Conservation (phyloP, 1,284 basidiomycete genomes). For the Coniferiporia sulphurascens region DNA sequence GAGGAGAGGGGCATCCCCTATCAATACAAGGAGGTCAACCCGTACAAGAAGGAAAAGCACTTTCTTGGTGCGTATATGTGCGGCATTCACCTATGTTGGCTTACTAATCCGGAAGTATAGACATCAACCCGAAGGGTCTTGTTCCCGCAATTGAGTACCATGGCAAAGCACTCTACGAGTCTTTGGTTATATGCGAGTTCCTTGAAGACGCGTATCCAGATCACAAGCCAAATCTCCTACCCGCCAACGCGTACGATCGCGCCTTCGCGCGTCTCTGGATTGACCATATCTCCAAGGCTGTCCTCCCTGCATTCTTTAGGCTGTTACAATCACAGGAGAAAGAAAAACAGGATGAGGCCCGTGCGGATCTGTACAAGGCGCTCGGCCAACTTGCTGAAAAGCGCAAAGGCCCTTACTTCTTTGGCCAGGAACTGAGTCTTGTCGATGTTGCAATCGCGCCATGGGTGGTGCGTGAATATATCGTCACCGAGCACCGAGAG, state of each 20-base stretch:
- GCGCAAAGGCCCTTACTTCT: conserved; percentile 56
- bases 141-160: conserved; percentile 59
- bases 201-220: conserved; percentile 53
- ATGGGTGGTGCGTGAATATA: conserved; percentile 49
- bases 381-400: conserved; percentile 42
- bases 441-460: conserved; percentile 58
- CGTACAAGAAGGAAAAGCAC: conserved; percentile 63
- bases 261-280: conserved; percentile 49
- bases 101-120: conserved; percentile 26
- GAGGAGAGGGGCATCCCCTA: conserved; percentile 62
- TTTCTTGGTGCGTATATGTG: conserved; percentile 42
- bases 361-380: conserved; percentile 40
- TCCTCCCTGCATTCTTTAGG: conserved; percentile 50
- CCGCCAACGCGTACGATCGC: conserved; percentile 44
- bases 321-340: conserved; percentile 48
- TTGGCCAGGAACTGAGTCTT: conserved; percentile 49
- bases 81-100: background rate
- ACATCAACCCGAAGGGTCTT: conserved; percentile 64
- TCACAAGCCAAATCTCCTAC: conserved; percentile 41
- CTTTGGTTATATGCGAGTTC: conserved; percentile 55
- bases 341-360: conserved; percentile 43
- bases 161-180: conserved; percentile 56
- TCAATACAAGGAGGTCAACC: conserved; percentile 64
- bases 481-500: conserved; percentile 46
- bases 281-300: conserved; percentile 46